Conservation (phyloP, 176 grass and related monocot species). For the bread wheat (Triticum aestivum) region DNA sequence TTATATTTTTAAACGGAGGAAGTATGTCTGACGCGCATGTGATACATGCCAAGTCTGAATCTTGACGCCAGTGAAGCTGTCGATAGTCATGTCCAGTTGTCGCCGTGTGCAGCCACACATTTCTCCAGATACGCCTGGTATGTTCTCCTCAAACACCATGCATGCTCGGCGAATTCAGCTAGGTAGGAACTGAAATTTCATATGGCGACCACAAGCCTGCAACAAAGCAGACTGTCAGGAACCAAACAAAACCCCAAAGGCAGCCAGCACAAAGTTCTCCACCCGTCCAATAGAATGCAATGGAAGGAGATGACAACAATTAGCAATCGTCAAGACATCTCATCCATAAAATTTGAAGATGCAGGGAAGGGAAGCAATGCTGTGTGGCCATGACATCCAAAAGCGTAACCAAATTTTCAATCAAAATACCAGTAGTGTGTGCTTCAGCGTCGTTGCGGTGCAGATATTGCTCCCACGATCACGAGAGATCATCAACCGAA, state of each 20-base stretch:
- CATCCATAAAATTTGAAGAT: neutral
- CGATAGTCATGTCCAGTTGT: too few species aligned
- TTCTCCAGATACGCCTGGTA: neutral
- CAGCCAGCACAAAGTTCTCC: neutral
- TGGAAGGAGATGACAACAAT: neutral
- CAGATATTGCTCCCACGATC: constrained; percentile 42
- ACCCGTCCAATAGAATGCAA: neutral
- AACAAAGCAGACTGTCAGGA: constrained; percentile 2
- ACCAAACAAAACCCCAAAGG: neutral
- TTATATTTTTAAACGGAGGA: too few species aligned
- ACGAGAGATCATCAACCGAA: constrained; percentile 47
- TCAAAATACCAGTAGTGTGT: constrained; percentile 58
- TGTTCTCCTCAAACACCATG: neutral
- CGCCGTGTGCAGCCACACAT: too few species aligned
- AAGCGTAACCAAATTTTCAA: neutral
- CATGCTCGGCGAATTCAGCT: constrained; percentile 21
- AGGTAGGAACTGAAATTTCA: constrained; percentile 43
- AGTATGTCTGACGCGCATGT: too few species aligned
- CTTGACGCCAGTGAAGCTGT: too few species aligned
- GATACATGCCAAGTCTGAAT: too few species aligned
- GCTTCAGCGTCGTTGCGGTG: constrained; percentile 51
- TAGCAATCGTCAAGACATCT: neutral
- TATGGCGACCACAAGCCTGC: constrained; percentile 36
- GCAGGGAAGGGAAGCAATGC: constrained; percentile 24
- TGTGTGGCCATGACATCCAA: neutral